Percentiles rank a stretch among this genome's conserved stretches.
phyloP scores from a whole-genome alignment of 768 basidiomycete species.

The Suillus tomentosus region DNA sequence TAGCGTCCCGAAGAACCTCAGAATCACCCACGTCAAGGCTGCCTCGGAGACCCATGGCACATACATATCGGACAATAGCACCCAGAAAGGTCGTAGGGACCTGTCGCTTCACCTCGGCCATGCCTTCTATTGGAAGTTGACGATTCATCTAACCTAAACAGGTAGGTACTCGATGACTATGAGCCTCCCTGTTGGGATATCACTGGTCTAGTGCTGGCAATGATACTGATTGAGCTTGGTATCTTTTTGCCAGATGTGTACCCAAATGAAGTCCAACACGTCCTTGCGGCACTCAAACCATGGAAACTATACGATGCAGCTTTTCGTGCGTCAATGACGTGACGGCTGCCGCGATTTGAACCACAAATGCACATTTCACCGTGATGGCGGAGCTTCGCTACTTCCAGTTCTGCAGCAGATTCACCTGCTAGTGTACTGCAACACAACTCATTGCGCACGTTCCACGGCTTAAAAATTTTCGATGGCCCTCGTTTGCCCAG shows the following conservation, averaged over 20 bases:
- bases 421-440: not conserved
- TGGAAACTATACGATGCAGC: not conserved
- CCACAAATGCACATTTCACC: not conserved
- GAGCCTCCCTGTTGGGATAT: not conserved
- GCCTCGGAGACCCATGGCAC: not conserved
- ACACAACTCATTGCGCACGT: not conserved
- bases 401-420: not conserved
- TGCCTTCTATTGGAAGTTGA: not conserved
- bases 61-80: not conserved
- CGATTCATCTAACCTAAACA: conserved; percentile 4
- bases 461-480: not conserved
- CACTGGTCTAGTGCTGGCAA: not conserved
- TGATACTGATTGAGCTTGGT: not conserved
- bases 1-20: not conserved
- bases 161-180: not conserved
- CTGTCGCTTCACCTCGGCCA: not conserved
- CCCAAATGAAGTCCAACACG: not conserved
- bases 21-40: not conserved
- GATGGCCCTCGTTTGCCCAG: not conserved
- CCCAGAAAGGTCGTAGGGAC: not conserved
- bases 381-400: not conserved
- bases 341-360: not conserved
- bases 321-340: not conserved
- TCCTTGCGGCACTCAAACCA: not conserved
- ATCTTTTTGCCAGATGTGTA: not conserved